phyloP scores from a whole-genome alignment of 2,329 filamentous ascomycete species.

The Botrytis galanthina region DNA sequence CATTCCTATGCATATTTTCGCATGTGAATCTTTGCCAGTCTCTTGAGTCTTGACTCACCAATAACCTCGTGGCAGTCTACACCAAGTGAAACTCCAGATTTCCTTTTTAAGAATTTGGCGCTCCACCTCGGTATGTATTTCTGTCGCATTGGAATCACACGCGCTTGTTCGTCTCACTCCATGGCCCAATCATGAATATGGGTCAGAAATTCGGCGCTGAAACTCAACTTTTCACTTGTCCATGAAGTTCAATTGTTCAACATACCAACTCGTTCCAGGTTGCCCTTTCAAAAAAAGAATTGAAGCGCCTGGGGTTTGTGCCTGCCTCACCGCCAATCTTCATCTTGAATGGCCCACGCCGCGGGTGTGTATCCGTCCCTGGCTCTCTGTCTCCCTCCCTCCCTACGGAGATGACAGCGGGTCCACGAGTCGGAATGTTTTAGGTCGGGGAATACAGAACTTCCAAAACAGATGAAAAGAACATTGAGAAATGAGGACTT shows the following conservation, averaged over 20 bases:
- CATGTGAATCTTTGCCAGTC: slow-evolving; percentile 9
- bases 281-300: neutral
- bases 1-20: neutral
- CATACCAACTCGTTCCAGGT: neutral
- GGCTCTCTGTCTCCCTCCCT: neutral
- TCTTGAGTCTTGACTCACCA: slow-evolving; percentile 12
- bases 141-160: slow-evolving; percentile 10
- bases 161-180: slow-evolving; percentile 10
- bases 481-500: neutral
- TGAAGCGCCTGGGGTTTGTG: neutral
- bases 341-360: neutral
- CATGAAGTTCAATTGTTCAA: neutral
- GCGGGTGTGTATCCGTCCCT: neutral
- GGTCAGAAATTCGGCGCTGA: slow-evolving; percentile 13
- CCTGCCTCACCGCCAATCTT: slow-evolving; percentile 5
- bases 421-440: neutral
- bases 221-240: neutral
- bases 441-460: neutral
- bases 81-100: slow-evolving; percentile 23
- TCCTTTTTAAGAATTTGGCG: slow-evolving; percentile 1
- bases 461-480: neutral
- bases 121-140: slow-evolving; percentile 7
- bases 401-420: slow-evolving; percentile 12
- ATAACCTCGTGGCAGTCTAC: slow-evolving; percentile 23
- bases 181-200: slow-evolving; percentile 12